Conservation (phyloP, 768 basidiomycete genomes). For the Russula brevipes region DNA sequence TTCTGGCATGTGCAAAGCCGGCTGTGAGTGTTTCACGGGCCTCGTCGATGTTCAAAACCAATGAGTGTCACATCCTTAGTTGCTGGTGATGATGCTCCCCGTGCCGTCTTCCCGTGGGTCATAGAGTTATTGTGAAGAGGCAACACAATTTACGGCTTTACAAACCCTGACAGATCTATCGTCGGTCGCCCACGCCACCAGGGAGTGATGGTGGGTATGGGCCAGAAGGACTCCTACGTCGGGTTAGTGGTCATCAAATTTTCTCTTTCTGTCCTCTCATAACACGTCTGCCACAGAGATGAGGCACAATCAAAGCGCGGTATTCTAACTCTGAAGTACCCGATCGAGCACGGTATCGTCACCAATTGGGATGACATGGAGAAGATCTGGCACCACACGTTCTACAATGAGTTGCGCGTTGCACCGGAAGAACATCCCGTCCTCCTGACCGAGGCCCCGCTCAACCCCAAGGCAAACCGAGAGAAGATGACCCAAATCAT, state of each 20-base stretch:
- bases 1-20: conserved; percentile 99
- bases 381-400: conserved; percentile 98
- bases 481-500: conserved; percentile 78
- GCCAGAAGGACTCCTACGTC: conserved; percentile 93
- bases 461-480: conserved; percentile 69
- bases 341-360: conserved; percentile 90
- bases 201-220: conserved; percentile 97
- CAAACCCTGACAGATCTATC: conserved; percentile 55
- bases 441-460: conserved; percentile 64
- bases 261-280: not conserved
- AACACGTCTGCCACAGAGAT: conserved; percentile 46
- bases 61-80: conserved; percentile 80
- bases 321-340: conserved; percentile 90
- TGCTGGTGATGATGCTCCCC: conserved; percentile 79
- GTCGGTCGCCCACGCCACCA: conserved; percentile 93
- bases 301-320: conserved; percentile 94
- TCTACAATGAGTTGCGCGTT: conserved; percentile 79
- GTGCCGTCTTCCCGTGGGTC: conserved; percentile 91
- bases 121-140: not conserved
- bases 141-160: conserved; percentile 8
- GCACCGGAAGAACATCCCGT: conserved; percentile 75
- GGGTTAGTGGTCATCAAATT: conserved; percentile 49
- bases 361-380: conserved; percentile 99
- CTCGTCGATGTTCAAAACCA: conserved; percentile 45
- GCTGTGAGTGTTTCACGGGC: conserved; percentile 56